Percentiles rank a stretch among this genome's conserved stretches.
Conservation (phyloP, 306 rosid genomes). For the Quercus variabilis region DNA sequence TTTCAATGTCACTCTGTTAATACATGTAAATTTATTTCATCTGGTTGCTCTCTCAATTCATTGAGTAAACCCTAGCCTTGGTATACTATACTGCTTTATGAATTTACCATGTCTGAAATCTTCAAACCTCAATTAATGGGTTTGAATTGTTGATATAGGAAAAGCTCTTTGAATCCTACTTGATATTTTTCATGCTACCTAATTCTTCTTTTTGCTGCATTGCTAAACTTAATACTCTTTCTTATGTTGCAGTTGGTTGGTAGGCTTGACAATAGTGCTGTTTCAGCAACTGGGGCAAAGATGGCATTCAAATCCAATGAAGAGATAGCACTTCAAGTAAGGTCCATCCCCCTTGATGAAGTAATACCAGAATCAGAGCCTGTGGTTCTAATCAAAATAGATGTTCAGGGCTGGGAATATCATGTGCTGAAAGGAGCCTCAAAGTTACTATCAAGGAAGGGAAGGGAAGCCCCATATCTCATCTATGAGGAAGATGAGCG, state of each 20-base stretch:
- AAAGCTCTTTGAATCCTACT: not conserved
- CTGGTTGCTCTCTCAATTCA: not conserved
- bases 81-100: not conserved
- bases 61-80: not conserved
- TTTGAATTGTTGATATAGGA: not conserved
- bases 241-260: slow-evolving; percentile 72
- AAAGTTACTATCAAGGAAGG: slow-evolving; percentile 69
- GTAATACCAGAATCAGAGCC: slow-evolving; percentile 61
- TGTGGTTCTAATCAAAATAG: slow-evolving; percentile 83
- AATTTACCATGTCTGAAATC: not conserved
- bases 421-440: slow-evolving; percentile 94
- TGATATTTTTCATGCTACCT: not conserved
- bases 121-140: not conserved
- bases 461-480: slow-evolving; percentile 86
- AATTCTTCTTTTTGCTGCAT: slow-evolving; percentile 15
- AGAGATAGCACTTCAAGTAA: slow-evolving; percentile 80
- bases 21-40: not conserved
- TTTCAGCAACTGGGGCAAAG: slow-evolving; percentile 93
- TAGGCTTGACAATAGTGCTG: slow-evolving; percentile 95
- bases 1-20: not conserved
- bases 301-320: slow-evolving; percentile 90
- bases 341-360: slow-evolving; percentile 76
- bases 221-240: not conserved
- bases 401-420: slow-evolving; percentile 98
- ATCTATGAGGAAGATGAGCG: slow-evolving; percentile 96